Percentiles rank a stretch among this genome's conserved stretches.
These are phyloP conservation scores for Silene vulgaris DNA, from an alignment of 179 eudicot species.

Conservation along the genomic window DNA sequence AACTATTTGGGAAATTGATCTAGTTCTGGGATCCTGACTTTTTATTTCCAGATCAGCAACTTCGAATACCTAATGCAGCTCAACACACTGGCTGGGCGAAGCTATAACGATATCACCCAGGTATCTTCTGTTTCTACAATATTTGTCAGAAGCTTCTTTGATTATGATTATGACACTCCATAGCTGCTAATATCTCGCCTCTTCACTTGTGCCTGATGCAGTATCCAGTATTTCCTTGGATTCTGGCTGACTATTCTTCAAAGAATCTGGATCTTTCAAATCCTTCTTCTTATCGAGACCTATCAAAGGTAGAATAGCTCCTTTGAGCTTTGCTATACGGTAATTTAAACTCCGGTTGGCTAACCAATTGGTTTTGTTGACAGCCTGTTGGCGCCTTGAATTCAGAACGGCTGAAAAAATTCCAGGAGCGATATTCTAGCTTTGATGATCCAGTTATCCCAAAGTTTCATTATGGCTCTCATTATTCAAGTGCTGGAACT, in stretches of 20 bases:
- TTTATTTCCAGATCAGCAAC: slow-evolving; percentile 88
- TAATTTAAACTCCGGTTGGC: slow-evolving; percentile 15
- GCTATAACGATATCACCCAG: slow-evolving; percentile 98
- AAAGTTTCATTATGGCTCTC: slow-evolving; percentile 97
- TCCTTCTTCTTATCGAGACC: slow-evolving; percentile 87
- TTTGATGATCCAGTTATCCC: slow-evolving; percentile 93
- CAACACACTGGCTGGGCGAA: slow-evolving; percentile 97
- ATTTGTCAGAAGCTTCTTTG: slow-evolving; percentile 10
- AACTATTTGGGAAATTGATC: background rate
- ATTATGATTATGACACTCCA: slow-evolving; percentile 1
- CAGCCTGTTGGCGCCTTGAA: slow-evolving; percentile 96
- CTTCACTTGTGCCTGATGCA: slow-evolving; percentile 37
- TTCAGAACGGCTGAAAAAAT: slow-evolving; percentile 72
- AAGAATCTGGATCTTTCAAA: slow-evolving; percentile 61
- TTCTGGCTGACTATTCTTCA: slow-evolving; percentile 87
- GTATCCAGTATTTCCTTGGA: slow-evolving; percentile 99
- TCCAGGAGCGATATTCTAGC: slow-evolving; percentile 90
- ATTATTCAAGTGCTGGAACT: slow-evolving; percentile 94
- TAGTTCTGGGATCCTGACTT: slow-evolving; percentile 2
- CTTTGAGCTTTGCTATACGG: slow-evolving; percentile 1
- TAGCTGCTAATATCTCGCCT: slow-evolving; percentile 18
- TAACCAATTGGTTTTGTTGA: slow-evolving; percentile 29
- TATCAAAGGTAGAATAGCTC: slow-evolving; percentile 63
- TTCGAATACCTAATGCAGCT: slow-evolving; percentile 99
- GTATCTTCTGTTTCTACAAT: slow-evolving; percentile 32